Evolutionary conservation across 768 basidiomycete genomes (phyloP).

Genomic region (Termitomyces bulborhizus): DNA sequence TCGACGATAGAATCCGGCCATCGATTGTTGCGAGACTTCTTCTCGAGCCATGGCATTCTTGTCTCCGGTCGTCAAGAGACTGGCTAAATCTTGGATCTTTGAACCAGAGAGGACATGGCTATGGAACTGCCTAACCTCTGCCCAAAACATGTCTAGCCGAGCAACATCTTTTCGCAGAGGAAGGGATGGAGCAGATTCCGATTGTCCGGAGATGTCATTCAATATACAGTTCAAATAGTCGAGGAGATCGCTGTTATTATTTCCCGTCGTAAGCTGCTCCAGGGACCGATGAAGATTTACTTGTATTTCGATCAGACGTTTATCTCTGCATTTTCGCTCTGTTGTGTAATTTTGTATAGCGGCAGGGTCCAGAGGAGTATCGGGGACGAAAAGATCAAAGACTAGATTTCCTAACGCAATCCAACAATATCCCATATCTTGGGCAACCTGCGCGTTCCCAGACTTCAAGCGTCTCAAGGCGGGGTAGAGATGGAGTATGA

Average conservation of each 20-base stretch:
- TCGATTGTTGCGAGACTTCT: conserved; percentile 70
- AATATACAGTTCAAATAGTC: conserved; percentile 34
- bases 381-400: conserved; percentile 72
- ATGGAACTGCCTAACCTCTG: conserved; percentile 73
- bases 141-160: conserved; percentile 63
- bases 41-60: conserved; percentile 46
- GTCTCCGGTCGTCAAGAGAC: conserved; percentile 28
- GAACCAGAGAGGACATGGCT: conserved; percentile 41
- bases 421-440: conserved; percentile 39
- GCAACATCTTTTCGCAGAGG: conserved; percentile 34
- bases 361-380: conserved; percentile 83
- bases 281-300: conserved; percentile 46
- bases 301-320: conserved; percentile 37
- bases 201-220: conserved; percentile 21
- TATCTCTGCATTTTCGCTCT: conserved; percentile 38
- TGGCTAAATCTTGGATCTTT: conserved; percentile 45
- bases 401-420: conserved; percentile 54
- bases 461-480: conserved; percentile 15
- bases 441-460: conserved; percentile 1
- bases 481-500: conserved; percentile 23
- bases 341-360: conserved; percentile 46
- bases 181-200: conserved; percentile 20
- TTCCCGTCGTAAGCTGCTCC: conserved; percentile 54
- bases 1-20: conserved; percentile 72
- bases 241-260: conserved; percentile 42